A percentile compares a stretch with the other conserved stretches of the same genome.
Evolutionary conservation across 2,329 filamentous ascomycete species (phyloP).

Genomic region (Penicillium sp.): DNA sequence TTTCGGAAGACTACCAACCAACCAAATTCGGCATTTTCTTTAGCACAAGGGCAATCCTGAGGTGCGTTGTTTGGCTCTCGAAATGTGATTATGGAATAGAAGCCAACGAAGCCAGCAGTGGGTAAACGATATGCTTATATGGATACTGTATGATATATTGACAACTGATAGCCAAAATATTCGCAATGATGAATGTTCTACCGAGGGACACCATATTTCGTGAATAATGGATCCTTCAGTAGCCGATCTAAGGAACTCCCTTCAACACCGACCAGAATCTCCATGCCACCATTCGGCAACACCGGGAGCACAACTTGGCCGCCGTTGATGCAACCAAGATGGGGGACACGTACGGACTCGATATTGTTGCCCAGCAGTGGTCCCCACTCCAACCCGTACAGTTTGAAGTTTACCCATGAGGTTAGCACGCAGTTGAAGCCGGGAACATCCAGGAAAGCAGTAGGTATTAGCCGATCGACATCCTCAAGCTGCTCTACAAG

Average conservation of each 20-base stretch:
- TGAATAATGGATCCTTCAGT: conserved; percentile 31
- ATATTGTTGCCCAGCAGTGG: conserved; percentile 29
- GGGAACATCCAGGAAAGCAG: conserved; percentile 38
- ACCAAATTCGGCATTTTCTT: no score
- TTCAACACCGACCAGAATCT: conserved; percentile 37
- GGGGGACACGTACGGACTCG: conserved; percentile 31
- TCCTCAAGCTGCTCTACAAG: conserved; percentile 35
- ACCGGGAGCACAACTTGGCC: conserved; percentile 32
- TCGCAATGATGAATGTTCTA: not conserved
- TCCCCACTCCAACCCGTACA: conserved; percentile 38
- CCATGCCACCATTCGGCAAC: conserved; percentile 34
- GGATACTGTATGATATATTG: not conserved
- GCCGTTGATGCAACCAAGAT: conserved; percentile 36
- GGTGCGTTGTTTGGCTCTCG: no score
- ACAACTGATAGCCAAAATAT: not conserved
- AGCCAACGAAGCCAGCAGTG: no score
- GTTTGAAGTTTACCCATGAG: conserved; percentile 34
- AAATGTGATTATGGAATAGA: no score
- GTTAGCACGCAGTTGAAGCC: conserved; percentile 36
- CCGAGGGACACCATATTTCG: conserved; percentile 22
- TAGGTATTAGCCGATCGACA: conserved; percentile 31
- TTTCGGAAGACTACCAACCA: no score
- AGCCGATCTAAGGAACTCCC: conserved; percentile 28
- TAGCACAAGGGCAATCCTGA: no score
- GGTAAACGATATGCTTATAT: no score